Evolutionary conservation across 2,329 filamentous ascomycete genomes (phyloP).

Genomic region (Colletotrichum magnum): DNA sequence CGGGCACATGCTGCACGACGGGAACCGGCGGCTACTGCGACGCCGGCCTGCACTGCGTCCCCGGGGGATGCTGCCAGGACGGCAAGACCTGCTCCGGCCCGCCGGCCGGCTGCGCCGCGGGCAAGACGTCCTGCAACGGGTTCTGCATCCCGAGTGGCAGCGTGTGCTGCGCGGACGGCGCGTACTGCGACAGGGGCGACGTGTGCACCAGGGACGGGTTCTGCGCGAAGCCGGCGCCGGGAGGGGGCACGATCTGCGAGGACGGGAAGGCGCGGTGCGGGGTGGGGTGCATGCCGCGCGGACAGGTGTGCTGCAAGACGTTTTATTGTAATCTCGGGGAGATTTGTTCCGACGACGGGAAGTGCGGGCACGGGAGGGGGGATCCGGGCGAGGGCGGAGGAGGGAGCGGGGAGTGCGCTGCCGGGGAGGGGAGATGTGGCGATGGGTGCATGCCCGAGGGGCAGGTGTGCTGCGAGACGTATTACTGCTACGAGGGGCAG

Average conservation of each 20-base stretch:
- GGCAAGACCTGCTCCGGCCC: constrained; percentile 51
- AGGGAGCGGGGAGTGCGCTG: neutral
- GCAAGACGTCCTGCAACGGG: constrained; percentile 45
- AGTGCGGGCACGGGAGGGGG: constrained; percentile 19
- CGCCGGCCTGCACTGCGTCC: constrained; percentile 47
- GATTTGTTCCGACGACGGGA: constrained; percentile 28
- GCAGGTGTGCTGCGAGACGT: constrained; percentile 45
- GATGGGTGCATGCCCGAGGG: constrained; percentile 48
- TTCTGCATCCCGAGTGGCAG: constrained; percentile 50
- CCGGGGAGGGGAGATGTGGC: constrained; percentile 43
- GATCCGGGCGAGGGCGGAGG: constrained; percentile 7
- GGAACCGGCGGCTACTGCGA: constrained; percentile 50
- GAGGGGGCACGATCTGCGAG: constrained; percentile 23
- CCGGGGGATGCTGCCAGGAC: constrained; percentile 50
- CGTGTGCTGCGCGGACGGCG: constrained; percentile 48
- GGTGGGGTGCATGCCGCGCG: constrained; percentile 47
- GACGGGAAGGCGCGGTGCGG: constrained; percentile 43
- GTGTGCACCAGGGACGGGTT: constrained; percentile 44
- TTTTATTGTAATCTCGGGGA: constrained; percentile 42
- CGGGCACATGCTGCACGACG: constrained; percentile 48
- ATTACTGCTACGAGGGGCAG: constrained; percentile 41
- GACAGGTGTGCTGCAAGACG: constrained; percentile 45
- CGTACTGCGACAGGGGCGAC: constrained; percentile 50
- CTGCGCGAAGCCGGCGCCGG: constrained; percentile 43
- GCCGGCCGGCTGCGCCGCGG: constrained; percentile 45